Conservation (phyloP, 768 basidiomycete genomes). For the Tulasnella sp. region DNA sequence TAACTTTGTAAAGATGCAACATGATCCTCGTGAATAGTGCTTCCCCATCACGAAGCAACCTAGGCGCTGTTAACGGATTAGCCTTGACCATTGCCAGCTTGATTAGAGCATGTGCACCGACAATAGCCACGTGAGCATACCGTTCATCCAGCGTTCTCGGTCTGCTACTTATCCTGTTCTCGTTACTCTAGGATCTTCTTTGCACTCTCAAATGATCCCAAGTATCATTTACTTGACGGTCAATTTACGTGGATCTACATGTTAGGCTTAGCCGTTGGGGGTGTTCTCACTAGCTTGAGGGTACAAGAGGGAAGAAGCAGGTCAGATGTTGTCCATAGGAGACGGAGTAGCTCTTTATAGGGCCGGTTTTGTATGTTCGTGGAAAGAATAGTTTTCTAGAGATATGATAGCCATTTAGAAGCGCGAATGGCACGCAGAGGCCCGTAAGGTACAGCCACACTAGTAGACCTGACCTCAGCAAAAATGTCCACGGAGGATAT, state of each 20-base stretch:
- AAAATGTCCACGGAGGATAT: too few species aligned
- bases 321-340: too few species aligned
- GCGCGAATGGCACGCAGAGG: too few species aligned
- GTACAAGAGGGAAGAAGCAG: slow-evolving; percentile 5
- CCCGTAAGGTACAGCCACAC: too few species aligned
- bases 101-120: slow-evolving; percentile 11
- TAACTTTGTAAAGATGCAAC: slow-evolving; percentile 12
- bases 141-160: too few species aligned
- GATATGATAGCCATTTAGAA: too few species aligned
- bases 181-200: slow-evolving; percentile 4
- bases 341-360: too few species aligned
- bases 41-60: slow-evolving; percentile 12
- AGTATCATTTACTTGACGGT: slow-evolving; percentile 8
- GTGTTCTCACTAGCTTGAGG: background rate
- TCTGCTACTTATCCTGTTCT: too few species aligned
- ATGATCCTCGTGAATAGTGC: slow-evolving; percentile 16
- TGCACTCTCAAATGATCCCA: slow-evolving; percentile 6
- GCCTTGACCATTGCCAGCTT: slow-evolving; percentile 17
- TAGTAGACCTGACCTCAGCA: too few species aligned
- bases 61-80: slow-evolving; percentile 16
- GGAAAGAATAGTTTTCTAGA: too few species aligned
- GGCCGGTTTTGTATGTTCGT: too few species aligned
- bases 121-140: slow-evolving; percentile 12
- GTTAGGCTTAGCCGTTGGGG: background rate
- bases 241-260: slow-evolving; percentile 11